phyloP scores from a whole-genome alignment of 768 basidiomycete species.

The Gloeophyllum trabeum region DNA sequence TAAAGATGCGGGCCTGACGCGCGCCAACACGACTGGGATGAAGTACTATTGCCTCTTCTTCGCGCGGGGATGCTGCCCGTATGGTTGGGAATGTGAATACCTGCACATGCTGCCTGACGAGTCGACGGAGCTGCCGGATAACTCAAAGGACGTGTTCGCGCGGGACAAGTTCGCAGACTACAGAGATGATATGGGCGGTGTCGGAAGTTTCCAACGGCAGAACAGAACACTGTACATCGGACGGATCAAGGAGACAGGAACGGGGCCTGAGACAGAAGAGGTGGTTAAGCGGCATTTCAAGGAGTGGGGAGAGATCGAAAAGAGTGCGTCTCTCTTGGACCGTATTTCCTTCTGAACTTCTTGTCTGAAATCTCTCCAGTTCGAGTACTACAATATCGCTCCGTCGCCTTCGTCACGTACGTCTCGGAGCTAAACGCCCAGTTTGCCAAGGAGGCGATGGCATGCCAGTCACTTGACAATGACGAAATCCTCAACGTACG shows the following conservation, averaged over 20 bases:
- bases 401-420: conserved; percentile 97
- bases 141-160: conserved; percentile 93
- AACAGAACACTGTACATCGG: conserved; percentile 95
- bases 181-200: conserved; percentile 99
- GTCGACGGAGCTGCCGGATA: conserved; percentile 64
- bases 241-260: conserved; percentile 85
- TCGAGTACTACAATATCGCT: conserved; percentile 86
- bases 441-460: conserved; percentile 99
- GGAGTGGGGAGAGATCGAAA: conserved; percentile 91
- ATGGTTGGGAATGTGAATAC: conserved; percentile 97
- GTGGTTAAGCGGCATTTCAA: conserved; percentile 86
- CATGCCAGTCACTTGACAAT: conserved; percentile 93
- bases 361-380: conserved; percentile 28
- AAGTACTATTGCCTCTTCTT: conserved; percentile 95
- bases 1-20: conserved; percentile 84
- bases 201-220: conserved; percentile 89
- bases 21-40: conserved; percentile 88
- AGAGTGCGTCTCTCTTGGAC: conserved; percentile 45
- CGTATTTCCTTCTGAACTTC: conserved; percentile 6
- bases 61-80: conserved; percentile 92
- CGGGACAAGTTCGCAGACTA: conserved; percentile 97
- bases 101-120: conserved; percentile 81
- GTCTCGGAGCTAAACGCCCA: conserved; percentile 75
- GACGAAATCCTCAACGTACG: conserved; percentile 97
- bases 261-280: conserved; percentile 84